Evolutionary conservation across 129 eudicot genomes (phyloP), one percentile per base, ranked within the genome.

Genomic region (Centella asiatica): DNA sequence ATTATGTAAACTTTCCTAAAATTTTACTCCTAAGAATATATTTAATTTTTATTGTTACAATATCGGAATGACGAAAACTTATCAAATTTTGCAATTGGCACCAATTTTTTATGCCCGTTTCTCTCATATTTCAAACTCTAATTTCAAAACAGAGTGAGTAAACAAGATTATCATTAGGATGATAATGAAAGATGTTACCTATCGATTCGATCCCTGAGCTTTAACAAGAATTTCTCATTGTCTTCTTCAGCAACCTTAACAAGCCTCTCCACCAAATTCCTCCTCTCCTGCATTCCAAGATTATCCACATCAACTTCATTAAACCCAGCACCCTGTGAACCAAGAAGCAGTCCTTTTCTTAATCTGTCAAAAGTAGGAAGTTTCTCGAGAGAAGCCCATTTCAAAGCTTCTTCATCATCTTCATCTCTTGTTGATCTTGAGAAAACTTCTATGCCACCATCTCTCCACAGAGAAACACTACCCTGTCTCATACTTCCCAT

Each of bases 311-410:
- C 90, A 52, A 89, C 79, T 66, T 78, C 82, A 62, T 57, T 70
- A 7, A 72, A 48, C 6, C 74, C 82, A 28, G 57, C 68, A 24
- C 95, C 95, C 12, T 70, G 68, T 52, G 88, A 80, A 53, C 88
- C 92, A 25, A 75, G 56, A 18, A 89, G 74, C 32, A 89, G 62
- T 11, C 97, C 95, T 74, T 73, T 89, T 62, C 66, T 78, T 40
- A 89, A 44, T 8, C 97, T 85, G 70, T 83, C 92, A 60, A 76
- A 89, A 15, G 97, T 89, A 0, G 97, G 97, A 12, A 85, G 76
- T 66, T 74, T 89, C 66, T 89, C 95, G 3, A 89, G 88, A n/a
- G 97, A 78, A 40, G 97, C 97, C 97, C 97, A 89, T 65, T 80
- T 89, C 4, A 89, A 81, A 50, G 95, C 92, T 44, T 83, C 97